Conservation (phyloP, 2,329 filamentous ascomycete genomes). For the Arthrobotrys musiformis region DNA sequence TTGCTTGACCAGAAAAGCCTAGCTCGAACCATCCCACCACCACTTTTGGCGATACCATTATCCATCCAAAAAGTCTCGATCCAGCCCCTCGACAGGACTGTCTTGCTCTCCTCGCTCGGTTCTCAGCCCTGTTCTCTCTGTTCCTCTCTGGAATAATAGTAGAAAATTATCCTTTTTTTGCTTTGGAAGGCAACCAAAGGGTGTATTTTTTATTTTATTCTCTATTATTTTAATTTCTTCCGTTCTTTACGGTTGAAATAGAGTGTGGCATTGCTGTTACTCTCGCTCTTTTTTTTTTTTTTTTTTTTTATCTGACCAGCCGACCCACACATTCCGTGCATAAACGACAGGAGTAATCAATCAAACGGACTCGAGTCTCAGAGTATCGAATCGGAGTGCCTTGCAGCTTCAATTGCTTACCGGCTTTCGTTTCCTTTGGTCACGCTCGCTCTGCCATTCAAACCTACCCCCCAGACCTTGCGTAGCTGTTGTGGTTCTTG, state of each 20-base stretch:
- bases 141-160: neutral
- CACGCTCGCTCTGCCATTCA: neutral
- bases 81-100: neutral
- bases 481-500: neutral
- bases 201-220: neutral
- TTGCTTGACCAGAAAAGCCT: constrained; percentile 15
- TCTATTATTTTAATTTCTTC: neutral
- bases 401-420: constrained; percentile 36
- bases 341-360: constrained; percentile 40
- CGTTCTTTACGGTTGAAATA: constrained; percentile 11
- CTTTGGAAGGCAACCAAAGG: constrained; percentile 4
- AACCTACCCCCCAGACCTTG: neutral
- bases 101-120: neutral
- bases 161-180: neutral
- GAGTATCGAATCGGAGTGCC: constrained; percentile 27
- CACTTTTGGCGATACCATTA: constrained; percentile 1
- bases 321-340: constrained; percentile 23
- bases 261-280: constrained; percentile 44
- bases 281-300: too few species aligned
- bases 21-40: neutral
- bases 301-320: constrained; percentile 25
- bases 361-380: constrained; percentile 22
- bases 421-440: constrained; percentile 1
- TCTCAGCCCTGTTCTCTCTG: neutral
- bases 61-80: constrained; percentile 9